These are phyloP conservation scores for Volvariella surrecta DNA, from an alignment of 1,284 basidiomycete genomes.

Conservation along the genomic window DNA sequence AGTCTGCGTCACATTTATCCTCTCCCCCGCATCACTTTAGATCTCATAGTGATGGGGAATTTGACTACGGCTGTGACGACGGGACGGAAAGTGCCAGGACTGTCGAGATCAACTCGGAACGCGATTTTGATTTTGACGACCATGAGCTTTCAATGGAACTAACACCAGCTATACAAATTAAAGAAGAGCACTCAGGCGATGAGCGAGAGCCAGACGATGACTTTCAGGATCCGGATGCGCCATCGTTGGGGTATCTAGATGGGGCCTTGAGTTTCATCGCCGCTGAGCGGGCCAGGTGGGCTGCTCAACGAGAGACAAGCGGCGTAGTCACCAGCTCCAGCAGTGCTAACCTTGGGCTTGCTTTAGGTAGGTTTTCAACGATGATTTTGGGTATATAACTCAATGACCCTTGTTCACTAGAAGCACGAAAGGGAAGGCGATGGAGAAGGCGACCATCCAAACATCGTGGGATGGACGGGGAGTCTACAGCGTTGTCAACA, in stretches of 20 bases:
- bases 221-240: slow-evolving; percentile 14
- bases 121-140: slow-evolving; percentile 10
- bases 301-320: slow-evolving; percentile 32
- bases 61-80: slow-evolving; percentile 3
- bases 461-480: too few species aligned
- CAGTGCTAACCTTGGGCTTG: too few species aligned
- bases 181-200: slow-evolving; percentile 1
- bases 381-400: too few species aligned
- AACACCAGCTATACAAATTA: neutral
- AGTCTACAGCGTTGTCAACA: too few species aligned
- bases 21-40: neutral
- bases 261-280: slow-evolving; percentile 60
- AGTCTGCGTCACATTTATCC: neutral
- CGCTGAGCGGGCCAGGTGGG: slow-evolving; percentile 48
- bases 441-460: too few species aligned
- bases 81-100: slow-evolving; percentile 20
- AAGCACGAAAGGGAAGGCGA: too few species aligned
- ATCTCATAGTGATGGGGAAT: slow-evolving; percentile 2
- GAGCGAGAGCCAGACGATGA: neutral
- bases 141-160: slow-evolving; percentile 10
- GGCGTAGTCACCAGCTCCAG: slow-evolving; percentile 13
- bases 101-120: slow-evolving; percentile 24
- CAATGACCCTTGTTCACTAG: too few species aligned
- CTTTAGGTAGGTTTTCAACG: too few species aligned
- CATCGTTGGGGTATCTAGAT: slow-evolving; percentile 56